Evolutionary conservation across 768 basidiomycete genomes (phyloP).

Genomic region (Daedalea quercina): DNA sequence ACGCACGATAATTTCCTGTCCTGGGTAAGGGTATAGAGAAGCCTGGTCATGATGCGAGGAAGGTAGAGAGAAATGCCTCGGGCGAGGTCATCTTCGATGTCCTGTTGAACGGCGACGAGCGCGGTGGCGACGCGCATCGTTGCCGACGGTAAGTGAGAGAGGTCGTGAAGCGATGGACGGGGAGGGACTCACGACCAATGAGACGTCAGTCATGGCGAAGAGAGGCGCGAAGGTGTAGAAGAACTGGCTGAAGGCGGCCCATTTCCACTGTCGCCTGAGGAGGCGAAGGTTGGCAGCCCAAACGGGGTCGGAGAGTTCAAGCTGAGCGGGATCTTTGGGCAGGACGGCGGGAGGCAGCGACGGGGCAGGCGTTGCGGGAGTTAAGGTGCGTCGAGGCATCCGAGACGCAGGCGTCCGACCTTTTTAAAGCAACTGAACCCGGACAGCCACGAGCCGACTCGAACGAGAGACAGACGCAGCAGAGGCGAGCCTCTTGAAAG

Average conservation of each 20-base stretch:
- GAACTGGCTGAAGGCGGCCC: slow-evolving; percentile 90
- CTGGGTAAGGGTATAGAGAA: slow-evolving; percentile 69
- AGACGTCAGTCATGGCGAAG: slow-evolving; percentile 64
- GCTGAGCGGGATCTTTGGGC: slow-evolving; percentile 10
- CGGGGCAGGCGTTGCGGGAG: slow-evolving; percentile 21
- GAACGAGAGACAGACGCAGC: not conserved
- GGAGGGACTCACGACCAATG: slow-evolving; percentile 45
- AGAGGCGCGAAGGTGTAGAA: slow-evolving; percentile 77
- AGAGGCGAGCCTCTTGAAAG: not conserved
- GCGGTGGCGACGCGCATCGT: not conserved
- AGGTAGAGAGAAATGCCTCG: slow-evolving; percentile 52
- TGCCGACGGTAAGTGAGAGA: not conserved
- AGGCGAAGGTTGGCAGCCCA: slow-evolving; percentile 32
- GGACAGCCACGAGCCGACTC: slow-evolving; percentile 17
- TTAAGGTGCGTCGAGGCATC: slow-evolving; percentile 28
- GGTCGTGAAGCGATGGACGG: not conserved
- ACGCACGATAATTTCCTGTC: slow-evolving; percentile 76
- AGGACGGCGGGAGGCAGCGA: slow-evolving; percentile 13
- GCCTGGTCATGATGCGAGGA: slow-evolving; percentile 66
- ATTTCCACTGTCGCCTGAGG: slow-evolving; percentile 83
- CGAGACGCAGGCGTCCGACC: slow-evolving; percentile 20
- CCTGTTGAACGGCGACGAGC: slow-evolving; percentile 35
- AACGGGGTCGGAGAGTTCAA: slow-evolving; percentile 17
- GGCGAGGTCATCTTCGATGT: slow-evolving; percentile 72
- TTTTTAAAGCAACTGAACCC: slow-evolving; percentile 23